Conservation (phyloP, 2,329 filamentous ascomycete species). For the Tolypocladium guangdongense region DNA sequence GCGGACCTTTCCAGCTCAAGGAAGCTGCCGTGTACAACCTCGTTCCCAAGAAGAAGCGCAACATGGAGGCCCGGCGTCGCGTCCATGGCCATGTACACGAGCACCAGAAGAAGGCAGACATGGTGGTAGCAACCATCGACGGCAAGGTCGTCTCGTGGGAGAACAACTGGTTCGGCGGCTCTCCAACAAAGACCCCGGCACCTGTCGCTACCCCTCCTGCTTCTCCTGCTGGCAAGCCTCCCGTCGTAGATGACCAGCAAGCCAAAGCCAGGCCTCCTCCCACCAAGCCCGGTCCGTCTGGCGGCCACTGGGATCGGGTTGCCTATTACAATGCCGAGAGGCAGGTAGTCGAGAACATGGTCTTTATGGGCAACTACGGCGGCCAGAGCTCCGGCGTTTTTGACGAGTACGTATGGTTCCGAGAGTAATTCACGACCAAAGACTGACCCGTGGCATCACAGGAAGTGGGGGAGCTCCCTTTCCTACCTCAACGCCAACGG, state of each 20-base stretch:
- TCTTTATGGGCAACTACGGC: constrained; percentile 39
- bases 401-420: constrained; percentile 25
- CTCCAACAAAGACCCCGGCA: constrained; percentile 9
- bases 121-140: constrained; percentile 47
- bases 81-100: constrained; percentile 35
- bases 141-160: constrained; percentile 46
- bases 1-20: constrained; percentile 56
- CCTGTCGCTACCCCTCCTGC: constrained; percentile 7
- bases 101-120: constrained; percentile 41
- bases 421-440: neutral
- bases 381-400: constrained; percentile 30
- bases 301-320: constrained; percentile 28
- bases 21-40: constrained; percentile 60
- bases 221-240: neutral
- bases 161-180: constrained; percentile 38
- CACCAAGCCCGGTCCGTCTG: constrained; percentile 5
- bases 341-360: constrained; percentile 29
- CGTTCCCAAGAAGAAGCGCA: constrained; percentile 21
- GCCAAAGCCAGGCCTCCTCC: neutral
- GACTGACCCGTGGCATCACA: constrained; percentile 8
- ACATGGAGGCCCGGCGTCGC: constrained; percentile 10
- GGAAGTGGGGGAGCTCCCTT: constrained; percentile 33
- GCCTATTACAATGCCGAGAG: constrained; percentile 33
- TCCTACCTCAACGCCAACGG: constrained; percentile 34
- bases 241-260: neutral